These are phyloP conservation scores for Sapria himalayana DNA, from an alignment of 345 rosid species.

Conservation along the genomic window DNA sequence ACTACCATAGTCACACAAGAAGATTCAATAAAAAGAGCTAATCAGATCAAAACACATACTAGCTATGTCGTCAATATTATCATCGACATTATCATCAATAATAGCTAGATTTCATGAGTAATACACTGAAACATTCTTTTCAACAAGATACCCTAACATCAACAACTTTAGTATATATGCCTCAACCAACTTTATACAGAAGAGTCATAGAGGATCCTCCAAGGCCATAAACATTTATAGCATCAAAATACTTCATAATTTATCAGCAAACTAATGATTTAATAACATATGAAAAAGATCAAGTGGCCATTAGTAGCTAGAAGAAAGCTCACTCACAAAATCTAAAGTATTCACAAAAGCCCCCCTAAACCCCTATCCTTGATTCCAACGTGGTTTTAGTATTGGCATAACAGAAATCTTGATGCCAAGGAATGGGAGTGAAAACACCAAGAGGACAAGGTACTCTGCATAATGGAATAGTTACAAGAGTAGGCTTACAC, in stretches of 20 bases:
- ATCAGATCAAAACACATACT: too few species aligned
- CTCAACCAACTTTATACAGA: constrained; percentile 73
- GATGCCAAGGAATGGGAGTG: constrained; percentile 82
- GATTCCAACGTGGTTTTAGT: constrained; percentile 86
- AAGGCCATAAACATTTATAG: constrained; percentile 73
- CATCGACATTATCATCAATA: constrained; percentile 78
- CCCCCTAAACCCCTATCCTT: constrained; percentile 74
- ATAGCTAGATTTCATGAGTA: constrained; percentile 81
- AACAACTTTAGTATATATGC: constrained; percentile 72
- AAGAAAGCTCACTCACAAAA: constrained; percentile 83
- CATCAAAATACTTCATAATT: constrained; percentile 71
- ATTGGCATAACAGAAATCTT: constrained; percentile 76
- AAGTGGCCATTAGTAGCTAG: constrained; percentile 66
- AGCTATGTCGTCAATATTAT: constrained; percentile 71
- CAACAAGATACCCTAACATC: constrained; percentile 90
- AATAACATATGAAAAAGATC: constrained; percentile 51
- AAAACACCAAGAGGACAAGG: constrained; percentile 56
- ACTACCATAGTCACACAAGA: constrained; percentile 1
- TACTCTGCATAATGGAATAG: constrained; percentile 59
- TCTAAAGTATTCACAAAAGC: constrained; percentile 62
- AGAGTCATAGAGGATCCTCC: constrained; percentile 87
- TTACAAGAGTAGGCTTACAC: constrained; percentile 79
- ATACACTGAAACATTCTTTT: constrained; percentile 66
- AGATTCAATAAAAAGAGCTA: too few species aligned
- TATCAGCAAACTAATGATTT: constrained; percentile 60